A percentile compares a stretch with the other conserved stretches of the same genome.
These are phyloP conservation scores for Parascedosporium putredinis DNA, from an alignment of 2,329 filamentous ascomycete genomes.

Conservation along the genomic window DNA sequence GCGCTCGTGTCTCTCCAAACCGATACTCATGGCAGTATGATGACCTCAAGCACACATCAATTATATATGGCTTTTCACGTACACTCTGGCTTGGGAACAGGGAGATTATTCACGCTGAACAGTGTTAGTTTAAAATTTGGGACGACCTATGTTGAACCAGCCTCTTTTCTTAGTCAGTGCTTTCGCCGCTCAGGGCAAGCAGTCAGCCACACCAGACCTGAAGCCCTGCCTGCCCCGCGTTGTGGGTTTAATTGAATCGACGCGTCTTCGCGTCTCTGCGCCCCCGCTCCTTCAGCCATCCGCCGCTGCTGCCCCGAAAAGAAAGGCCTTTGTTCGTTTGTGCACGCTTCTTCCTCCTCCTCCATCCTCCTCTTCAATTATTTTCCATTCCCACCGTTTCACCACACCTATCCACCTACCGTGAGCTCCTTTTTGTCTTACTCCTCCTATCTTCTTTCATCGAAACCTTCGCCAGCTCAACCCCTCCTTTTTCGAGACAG, in stretches of 20 bases:
- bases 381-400: background rate
- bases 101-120: no score
- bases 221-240: constrained; percentile 7
- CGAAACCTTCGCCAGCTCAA: background rate
- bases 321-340: background rate
- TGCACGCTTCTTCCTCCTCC: background rate
- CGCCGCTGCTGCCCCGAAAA: no score
- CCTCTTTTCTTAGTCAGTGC: no score
- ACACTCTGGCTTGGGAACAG: no score
- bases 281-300: constrained; percentile 4
- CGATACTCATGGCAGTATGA: no score
- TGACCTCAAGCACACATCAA: no score
- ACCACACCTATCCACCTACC: background rate
- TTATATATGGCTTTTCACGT: no score
- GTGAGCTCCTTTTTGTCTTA: background rate
- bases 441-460: background rate
- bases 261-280: constrained; percentile 6
- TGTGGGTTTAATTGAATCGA: constrained; percentile 6
- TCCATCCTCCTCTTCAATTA: background rate
- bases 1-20: no score
- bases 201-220: background rate
- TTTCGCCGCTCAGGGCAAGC: no score
- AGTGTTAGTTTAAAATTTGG: no score
- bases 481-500: background rate
- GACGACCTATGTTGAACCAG: no score